Conservation (phyloP, 352 stramenopile genomes). For the Pythium dissotocum region DNA sequence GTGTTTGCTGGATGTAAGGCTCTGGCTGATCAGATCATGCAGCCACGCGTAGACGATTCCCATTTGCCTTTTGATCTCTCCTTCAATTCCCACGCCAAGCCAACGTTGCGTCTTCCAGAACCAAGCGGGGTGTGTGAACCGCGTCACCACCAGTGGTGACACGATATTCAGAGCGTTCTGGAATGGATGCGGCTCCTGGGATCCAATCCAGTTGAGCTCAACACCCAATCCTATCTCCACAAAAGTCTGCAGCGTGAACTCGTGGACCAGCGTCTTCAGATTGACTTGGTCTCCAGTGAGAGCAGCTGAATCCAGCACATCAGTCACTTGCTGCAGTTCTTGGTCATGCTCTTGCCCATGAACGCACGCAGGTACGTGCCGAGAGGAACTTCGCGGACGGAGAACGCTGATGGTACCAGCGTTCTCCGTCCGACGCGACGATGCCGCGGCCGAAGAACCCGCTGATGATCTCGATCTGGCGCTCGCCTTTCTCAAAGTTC, state of each 20-base stretch:
- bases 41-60: conserved; percentile 43
- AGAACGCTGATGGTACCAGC: conserved; percentile 36
- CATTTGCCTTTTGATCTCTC: conserved; percentile 28
- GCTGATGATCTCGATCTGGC: conserved; percentile 21
- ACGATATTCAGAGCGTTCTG: conserved; percentile 41
- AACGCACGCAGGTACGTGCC: conserved; percentile 25
- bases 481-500: conserved; percentile 33
- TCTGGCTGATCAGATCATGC: conserved; percentile 24
- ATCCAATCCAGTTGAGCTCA: conserved; percentile 43
- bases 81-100: conserved; percentile 44
- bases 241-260: conserved; percentile 58
- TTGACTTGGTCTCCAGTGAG: conserved; percentile 2
- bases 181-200: conserved; percentile 41
- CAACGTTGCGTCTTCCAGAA: conserved; percentile 59
- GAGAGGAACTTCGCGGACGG: conserved; percentile 36
- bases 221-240: conserved; percentile 52
- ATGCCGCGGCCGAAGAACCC: conserved; percentile 31
- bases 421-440: conserved; percentile 28
- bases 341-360: conserved; percentile 24
- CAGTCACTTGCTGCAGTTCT: conserved; percentile 3
- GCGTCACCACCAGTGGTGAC: conserved; percentile 34
- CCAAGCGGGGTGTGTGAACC: conserved; percentile 48
- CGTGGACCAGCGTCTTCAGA: conserved; percentile 42
- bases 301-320: conserved; percentile 5
- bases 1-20: conserved; percentile 14